Percentiles rank a stretch among this genome's conserved stretches.
phyloP scores from a whole-genome alignment of 2,329 filamentous ascomycete species.

The Colletotrichum aenigma region DNA sequence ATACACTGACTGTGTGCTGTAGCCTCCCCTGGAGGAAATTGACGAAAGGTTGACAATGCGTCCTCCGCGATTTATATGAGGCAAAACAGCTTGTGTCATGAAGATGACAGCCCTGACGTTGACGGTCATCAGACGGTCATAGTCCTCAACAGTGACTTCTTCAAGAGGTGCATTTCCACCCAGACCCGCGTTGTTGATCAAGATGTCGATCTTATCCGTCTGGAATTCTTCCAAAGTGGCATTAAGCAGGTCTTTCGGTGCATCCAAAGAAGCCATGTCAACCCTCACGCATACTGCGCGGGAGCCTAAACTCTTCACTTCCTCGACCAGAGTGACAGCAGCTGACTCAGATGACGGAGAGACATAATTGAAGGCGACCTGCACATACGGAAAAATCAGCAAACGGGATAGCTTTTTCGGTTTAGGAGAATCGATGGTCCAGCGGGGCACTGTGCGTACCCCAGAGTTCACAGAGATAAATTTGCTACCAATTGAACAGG shows the following conservation, averaged over 20 bases:
- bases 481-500: background rate
- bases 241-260: background rate
- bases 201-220: background rate
- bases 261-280: constrained; percentile 4
- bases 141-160: background rate
- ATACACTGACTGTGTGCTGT: constrained; percentile 33
- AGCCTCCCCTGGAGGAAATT: constrained; percentile 31
- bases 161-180: background rate
- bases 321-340: background rate
- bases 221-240: background rate
- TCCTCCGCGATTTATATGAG: constrained; percentile 30
- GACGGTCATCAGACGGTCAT: background rate
- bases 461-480: background rate
- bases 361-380: constrained; percentile 14
- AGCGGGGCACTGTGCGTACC: background rate
- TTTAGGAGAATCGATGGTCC: background rate
- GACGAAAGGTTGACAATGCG: constrained; percentile 39
- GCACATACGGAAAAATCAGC: background rate
- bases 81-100: constrained; percentile 32
- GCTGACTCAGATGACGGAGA: background rate
- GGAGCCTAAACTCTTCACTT: background rate
- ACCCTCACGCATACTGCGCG: background rate
- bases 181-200: constrained; percentile 6
- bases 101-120: constrained; percentile 27
- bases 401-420: background rate